Percentiles rank a stretch among this genome's conserved stretches.
These are phyloP conservation scores for Mrakia hoshinonis DNA, from an alignment of 768 basidiomycete genomes.

Conservation along the genomic window DNA sequence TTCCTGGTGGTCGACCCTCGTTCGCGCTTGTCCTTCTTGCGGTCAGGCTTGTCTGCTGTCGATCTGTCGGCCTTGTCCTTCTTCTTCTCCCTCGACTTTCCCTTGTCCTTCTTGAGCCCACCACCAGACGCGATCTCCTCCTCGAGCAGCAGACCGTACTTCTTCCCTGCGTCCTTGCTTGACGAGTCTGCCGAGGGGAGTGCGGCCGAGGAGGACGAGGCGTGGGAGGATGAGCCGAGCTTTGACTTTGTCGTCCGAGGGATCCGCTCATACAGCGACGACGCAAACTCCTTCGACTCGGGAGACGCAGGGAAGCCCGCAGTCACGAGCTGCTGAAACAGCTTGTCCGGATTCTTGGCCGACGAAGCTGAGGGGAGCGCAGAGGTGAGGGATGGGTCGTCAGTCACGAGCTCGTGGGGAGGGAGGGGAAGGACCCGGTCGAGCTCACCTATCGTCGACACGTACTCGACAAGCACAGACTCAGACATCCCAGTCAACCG, in stretches of 20 bases:
- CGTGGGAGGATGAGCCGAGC: constrained; percentile 35
- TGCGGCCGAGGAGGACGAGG: constrained; percentile 40
- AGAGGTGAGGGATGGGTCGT: neutral
- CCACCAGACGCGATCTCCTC: constrained; percentile 48
- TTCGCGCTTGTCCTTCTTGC: constrained; percentile 31
- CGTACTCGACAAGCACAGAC: constrained; percentile 22
- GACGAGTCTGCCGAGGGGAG: constrained; percentile 34
- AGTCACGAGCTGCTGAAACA: constrained; percentile 64
- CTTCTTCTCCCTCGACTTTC: constrained; percentile 48
- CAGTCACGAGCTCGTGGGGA: neutral
- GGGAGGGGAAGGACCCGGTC: neutral
- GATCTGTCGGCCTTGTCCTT: constrained; percentile 34
- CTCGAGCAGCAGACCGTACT: constrained; percentile 74
- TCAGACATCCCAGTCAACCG: constrained; percentile 26
- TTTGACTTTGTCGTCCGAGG: constrained; percentile 73
- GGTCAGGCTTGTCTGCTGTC: constrained; percentile 21
- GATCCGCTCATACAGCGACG: constrained; percentile 63
- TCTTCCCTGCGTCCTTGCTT: constrained; percentile 61
- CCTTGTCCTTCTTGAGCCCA: constrained; percentile 45
- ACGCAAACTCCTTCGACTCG: constrained; percentile 69
- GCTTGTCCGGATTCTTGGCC: constrained; percentile 66
- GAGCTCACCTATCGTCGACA: constrained; percentile 23
- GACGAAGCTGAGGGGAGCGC: constrained; percentile 6
- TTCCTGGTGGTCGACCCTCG: constrained; percentile 48
- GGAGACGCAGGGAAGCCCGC: constrained; percentile 74